A percentile compares a stretch with the other conserved stretches of the same genome.
Conservation (phyloP, 1,139 yeast genomes). For the Sugiyamaella neomexicana region DNA sequence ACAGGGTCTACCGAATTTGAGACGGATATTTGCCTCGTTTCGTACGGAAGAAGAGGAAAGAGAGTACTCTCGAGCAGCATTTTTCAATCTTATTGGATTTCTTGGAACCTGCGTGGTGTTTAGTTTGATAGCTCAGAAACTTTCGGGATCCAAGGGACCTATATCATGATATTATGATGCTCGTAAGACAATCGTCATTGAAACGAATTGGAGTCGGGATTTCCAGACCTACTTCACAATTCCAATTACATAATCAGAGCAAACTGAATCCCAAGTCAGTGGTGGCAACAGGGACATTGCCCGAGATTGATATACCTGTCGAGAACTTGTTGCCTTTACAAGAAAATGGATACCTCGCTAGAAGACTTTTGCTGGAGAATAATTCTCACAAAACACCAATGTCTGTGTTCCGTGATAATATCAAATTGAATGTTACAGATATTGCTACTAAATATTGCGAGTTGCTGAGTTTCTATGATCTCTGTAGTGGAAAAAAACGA, state of each 20-base stretch:
- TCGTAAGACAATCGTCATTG: neutral
- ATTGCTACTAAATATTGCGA: conserved; percentile 36
- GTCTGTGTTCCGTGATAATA: conserved; percentile 20
- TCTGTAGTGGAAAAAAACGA: neutral
- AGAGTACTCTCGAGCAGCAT: conserved; percentile 72
- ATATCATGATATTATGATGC: conserved; percentile 7
- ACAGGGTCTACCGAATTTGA: conserved; percentile 56
- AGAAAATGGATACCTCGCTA: conserved; percentile 12
- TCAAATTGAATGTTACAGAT: conserved; percentile 34
- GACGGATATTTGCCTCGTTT: conserved; percentile 78
- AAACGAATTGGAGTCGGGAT: no score
- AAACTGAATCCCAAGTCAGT: neutral
- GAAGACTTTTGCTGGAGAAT: neutral
- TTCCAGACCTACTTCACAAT: neutral
- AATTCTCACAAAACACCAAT: conserved; percentile 16
- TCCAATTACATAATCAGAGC: neutral
- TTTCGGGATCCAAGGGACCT: conserved; percentile 23
- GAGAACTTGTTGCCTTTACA: conserved; percentile 3
- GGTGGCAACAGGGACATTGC: neutral
- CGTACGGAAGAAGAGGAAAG: conserved; percentile 86
- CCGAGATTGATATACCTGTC: neutral
- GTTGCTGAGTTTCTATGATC: conserved; percentile 28
- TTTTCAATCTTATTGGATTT: conserved; percentile 78
- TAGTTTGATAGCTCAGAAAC: conserved; percentile 73
- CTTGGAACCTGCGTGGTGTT: conserved; percentile 78